Evolutionary conservation across 2,329 filamentous ascomycete species (phyloP).

Genomic region (Fusarium sp.): DNA sequence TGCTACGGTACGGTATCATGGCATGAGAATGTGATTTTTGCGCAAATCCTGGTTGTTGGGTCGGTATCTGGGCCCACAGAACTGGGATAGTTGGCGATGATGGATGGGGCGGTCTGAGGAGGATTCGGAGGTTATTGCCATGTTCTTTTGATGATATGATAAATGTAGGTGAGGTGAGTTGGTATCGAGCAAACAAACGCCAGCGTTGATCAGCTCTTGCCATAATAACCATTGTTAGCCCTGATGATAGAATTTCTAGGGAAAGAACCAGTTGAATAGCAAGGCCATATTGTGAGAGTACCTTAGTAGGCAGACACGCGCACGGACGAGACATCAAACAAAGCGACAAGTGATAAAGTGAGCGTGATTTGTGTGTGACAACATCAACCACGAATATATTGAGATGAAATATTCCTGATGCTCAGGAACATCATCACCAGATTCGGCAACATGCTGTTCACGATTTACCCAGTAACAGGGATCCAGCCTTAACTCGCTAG

Average conservation of each 20-base stretch:
- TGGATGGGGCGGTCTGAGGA: conserved; percentile 21
- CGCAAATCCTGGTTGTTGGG: conserved; percentile 26
- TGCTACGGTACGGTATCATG: conserved; percentile 27
- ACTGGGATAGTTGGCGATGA: conserved; percentile 30
- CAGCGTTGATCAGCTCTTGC: not conserved
- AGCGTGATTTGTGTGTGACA: not conserved
- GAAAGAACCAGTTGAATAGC: not conserved
- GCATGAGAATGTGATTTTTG: conserved; percentile 35
- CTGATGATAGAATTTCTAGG: not conserved
- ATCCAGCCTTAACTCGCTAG: not conserved
- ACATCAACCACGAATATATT: not conserved
- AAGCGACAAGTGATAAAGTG: too few species aligned
- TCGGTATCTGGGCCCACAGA: conserved; percentile 34
- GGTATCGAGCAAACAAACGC: not conserved
- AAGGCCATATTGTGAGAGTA: not conserved
- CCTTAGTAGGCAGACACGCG: not conserved
- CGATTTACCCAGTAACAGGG: not conserved
- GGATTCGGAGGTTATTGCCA: conserved; percentile 17
- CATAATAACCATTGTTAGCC: not conserved
- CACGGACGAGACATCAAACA: not conserved
- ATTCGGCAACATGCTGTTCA: conserved; percentile 1
- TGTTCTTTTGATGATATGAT: not conserved
- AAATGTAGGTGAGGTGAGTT: not conserved
- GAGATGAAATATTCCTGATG: conserved; percentile 30
- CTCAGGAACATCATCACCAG: conserved; percentile 37